Evolutionary conservation across 495 filamentous ascomycete species (phyloP), one percentile per base, ranked within the genome.

Genomic region (Penicillium atrosanguineum): DNA sequence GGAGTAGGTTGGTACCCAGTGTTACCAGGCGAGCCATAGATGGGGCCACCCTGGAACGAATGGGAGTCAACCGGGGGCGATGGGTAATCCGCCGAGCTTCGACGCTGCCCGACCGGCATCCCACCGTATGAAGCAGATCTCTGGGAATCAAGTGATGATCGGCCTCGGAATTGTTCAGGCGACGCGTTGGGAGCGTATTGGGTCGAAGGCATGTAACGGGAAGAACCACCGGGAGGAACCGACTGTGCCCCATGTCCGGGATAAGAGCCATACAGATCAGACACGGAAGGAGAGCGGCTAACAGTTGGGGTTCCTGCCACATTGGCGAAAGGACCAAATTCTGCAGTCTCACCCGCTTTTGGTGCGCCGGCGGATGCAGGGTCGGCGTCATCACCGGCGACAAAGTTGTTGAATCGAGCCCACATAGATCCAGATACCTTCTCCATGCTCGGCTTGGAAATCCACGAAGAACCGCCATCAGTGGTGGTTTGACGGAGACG

Each of bases 401-500:
- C 89, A 60, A 97, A 97, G 53, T 88, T 95, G 64, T 88, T 96
- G 72, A 99, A 95, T 28, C 85, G 89, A 46, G 85, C 87, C 84
- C 88, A 93, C 67, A 97, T 83, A 15, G 86, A 87, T 42, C 83
- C 87, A 15, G 90, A 95, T 0, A 97, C 89, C 64, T 91, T 95
- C 65, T 94, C 91, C 80, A 97, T 93, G 69, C 85, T 97, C 12
- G 95, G 89, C 67, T 90, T 94, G 1, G 90, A 88, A 38, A 97
- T 91, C 90, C 91, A 96, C 4, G 83, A 84, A 9, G 76, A 80
- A 16, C 77, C 72, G 34, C 60, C 74, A 55, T 94, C 90, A 55
- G 84, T 88, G 20, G 90, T 88, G 4, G 91, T 88, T 69, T 93
- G 89, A 46, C 84, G 88, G 37, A 97, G 76, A 20, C 94, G 82